A percentile compares a stretch with the other conserved stretches of the same genome.
Evolutionary conservation across 2,329 filamentous ascomycete genomes (phyloP).

Genomic region (Ambrosiella xylebori): DNA sequence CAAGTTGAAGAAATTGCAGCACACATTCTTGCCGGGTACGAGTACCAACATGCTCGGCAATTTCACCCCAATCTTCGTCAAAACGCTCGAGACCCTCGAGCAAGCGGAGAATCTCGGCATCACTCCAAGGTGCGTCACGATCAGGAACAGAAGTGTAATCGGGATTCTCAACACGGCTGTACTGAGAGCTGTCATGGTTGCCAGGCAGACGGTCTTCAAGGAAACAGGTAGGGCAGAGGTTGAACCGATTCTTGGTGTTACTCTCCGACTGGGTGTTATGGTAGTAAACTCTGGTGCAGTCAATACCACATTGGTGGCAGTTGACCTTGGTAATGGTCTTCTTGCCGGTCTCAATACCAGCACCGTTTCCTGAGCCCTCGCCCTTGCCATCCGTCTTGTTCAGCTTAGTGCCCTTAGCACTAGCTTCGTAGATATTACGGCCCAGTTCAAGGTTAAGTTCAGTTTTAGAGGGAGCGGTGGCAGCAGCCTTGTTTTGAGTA

Average conservation of each 20-base stretch:
- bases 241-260: slow-evolving; percentile 56
- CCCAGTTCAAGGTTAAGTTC: slow-evolving; percentile 86
- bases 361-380: slow-evolving; percentile 51
- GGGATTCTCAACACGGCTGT: slow-evolving; percentile 79
- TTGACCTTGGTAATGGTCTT: slow-evolving; percentile 52
- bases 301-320: slow-evolving; percentile 82
- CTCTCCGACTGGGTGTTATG: slow-evolving; percentile 39
- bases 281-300: slow-evolving; percentile 55
- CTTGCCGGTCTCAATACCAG: slow-evolving; percentile 45
- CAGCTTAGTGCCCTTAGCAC: slow-evolving; percentile 58
- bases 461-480: slow-evolving; percentile 49
- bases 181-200: slow-evolving; percentile 64
- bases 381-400: slow-evolving; percentile 51
- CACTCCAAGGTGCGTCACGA: slow-evolving; percentile 76
- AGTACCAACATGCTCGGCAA: slow-evolving; percentile 81
- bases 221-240: slow-evolving; percentile 83
- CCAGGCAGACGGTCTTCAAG: slow-evolving; percentile 67
- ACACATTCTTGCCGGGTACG: slow-evolving; percentile 92
- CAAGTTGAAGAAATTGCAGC: slow-evolving; percentile 84
- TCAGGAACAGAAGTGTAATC: slow-evolving; percentile 63
- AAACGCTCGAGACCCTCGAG: slow-evolving; percentile 84
- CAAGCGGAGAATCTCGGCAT: slow-evolving; percentile 73
- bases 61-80: slow-evolving; percentile 88
- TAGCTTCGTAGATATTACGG: slow-evolving; percentile 88
- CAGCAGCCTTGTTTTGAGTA: slow-evolving; percentile 57